Conservation (phyloP, 202 grass and related monocot species). For the Panicum hallii region DNA sequence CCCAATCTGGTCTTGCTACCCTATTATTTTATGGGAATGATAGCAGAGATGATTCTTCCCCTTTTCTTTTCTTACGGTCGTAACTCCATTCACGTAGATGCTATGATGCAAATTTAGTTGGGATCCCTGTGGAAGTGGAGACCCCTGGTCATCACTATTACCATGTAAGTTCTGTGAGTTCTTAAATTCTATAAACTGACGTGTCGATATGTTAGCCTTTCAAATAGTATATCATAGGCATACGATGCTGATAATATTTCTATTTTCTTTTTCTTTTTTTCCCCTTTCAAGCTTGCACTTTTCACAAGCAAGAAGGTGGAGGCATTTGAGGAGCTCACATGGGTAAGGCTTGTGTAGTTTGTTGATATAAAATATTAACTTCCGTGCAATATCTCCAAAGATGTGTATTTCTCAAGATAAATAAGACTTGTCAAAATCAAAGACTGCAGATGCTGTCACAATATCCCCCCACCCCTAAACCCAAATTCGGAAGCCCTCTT, state of each 20-base stretch:
- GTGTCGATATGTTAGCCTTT: neutral
- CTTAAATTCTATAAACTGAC: neutral
- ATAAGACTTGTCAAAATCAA: neutral
- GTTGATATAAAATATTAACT: constrained; percentile 20
- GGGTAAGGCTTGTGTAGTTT: constrained; percentile 59
- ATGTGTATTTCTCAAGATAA: constrained; percentile 8
- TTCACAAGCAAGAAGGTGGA: constrained; percentile 79
- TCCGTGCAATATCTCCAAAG: neutral
- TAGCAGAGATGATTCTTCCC: constrained; percentile 20
- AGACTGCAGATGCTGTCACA: neutral
- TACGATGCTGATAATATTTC: constrained; percentile 21
- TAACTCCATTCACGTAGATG: constrained; percentile 53
- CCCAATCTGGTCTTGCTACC: neutral
- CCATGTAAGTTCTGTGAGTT: constrained; percentile 75
- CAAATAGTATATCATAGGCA: constrained; percentile 10
- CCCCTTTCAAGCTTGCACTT: constrained; percentile 64
- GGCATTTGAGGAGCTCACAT: constrained; percentile 86
- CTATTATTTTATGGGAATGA: neutral
- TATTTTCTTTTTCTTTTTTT: constrained; percentile 24
- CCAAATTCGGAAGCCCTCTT: neutral
- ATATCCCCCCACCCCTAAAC: neutral
- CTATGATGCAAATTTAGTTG: constrained; percentile 79
- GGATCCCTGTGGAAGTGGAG: constrained; percentile 79
- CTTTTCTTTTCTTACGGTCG: neutral
- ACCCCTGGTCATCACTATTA: constrained; percentile 76